Percentiles rank a stretch among this genome's conserved stretches.
These are phyloP conservation scores for Eutrema salsugineum DNA, from an alignment of 441 rosid species.

Conservation along the genomic window DNA sequence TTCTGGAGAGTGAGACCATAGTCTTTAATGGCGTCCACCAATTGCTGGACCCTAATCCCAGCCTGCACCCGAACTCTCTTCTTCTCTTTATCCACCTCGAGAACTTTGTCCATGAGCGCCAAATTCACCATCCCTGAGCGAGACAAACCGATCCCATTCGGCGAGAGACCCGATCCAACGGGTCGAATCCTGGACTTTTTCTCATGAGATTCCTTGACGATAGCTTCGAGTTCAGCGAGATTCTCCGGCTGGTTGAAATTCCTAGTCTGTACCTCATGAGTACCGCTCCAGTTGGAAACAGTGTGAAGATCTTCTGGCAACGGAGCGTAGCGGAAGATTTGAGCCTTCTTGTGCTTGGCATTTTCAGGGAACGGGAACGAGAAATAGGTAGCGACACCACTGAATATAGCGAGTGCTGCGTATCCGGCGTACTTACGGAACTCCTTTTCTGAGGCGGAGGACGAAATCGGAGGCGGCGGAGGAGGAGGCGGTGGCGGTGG, in stretches of 20 bases:
- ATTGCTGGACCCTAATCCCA: slow-evolving; percentile 82
- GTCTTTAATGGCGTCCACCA: slow-evolving; percentile 80
- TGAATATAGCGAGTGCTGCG: slow-evolving; percentile 69
- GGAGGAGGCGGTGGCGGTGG: slow-evolving; percentile 23
- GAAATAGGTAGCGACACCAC: slow-evolving; percentile 84
- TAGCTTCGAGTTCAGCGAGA: slow-evolving; percentile 57
- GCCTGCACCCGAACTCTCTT: slow-evolving; percentile 82
- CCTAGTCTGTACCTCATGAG: slow-evolving; percentile 96
- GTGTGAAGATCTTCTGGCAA: slow-evolving; percentile 92
- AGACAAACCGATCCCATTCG: slow-evolving; percentile 87
- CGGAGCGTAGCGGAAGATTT: slow-evolving; percentile 88
- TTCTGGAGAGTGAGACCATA: slow-evolving; percentile 85
- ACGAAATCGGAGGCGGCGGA: slow-evolving; percentile 29
- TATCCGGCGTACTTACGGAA: slow-evolving; percentile 82
- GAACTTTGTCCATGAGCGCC: slow-evolving; percentile 78
- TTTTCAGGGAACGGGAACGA: slow-evolving; percentile 79
- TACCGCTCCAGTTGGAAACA: slow-evolving; percentile 96
- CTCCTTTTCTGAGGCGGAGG: slow-evolving; percentile 58
- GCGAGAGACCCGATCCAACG: slow-evolving; percentile 92
- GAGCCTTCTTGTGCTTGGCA: slow-evolving; percentile 93
- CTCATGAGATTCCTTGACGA: slow-evolving; percentile 68
- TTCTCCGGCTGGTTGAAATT: slow-evolving; percentile 84
- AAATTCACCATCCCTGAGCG: slow-evolving; percentile 88
- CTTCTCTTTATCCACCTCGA: slow-evolving; percentile 81
- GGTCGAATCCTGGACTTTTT: slow-evolving; percentile 70